These are phyloP conservation scores for Hirschioporus abietinus DNA, from an alignment of 768 basidiomycete species.

Conservation along the genomic window DNA sequence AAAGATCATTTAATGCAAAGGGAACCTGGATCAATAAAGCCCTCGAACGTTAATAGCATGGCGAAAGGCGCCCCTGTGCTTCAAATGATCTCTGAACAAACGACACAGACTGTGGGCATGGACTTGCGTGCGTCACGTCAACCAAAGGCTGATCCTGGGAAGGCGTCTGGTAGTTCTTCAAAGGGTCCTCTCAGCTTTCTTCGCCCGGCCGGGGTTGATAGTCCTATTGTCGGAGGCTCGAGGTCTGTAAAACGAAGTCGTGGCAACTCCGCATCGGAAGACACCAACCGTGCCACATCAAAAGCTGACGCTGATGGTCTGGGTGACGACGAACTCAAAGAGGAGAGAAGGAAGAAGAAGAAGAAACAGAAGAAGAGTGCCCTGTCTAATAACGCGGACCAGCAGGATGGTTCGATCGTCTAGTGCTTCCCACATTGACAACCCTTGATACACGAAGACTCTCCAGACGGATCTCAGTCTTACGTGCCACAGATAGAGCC, in stretches of 20 bases:
- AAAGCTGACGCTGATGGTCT: not conserved
- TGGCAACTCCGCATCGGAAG: not conserved
- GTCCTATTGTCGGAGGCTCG: not conserved
- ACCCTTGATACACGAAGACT: too few relatives aligned
- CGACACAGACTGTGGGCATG: not conserved
- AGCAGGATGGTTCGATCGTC: not conserved
- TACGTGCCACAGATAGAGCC: too few relatives aligned
- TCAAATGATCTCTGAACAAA: constrained; percentile 1
- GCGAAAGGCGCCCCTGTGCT: not conserved
- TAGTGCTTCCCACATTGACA: too few relatives aligned
- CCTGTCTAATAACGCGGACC: not conserved
- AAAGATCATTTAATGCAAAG: not conserved
- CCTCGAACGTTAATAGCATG: not conserved
- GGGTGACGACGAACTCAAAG: not conserved
- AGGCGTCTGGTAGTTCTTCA: not conserved
- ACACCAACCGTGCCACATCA: not conserved
- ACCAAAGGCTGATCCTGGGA: not conserved
- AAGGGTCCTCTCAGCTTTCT: not conserved
- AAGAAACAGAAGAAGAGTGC: not conserved
- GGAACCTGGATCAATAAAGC: not conserved
- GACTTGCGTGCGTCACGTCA: constrained; percentile 2
- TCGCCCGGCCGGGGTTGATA: not conserved
- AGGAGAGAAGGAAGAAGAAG: constrained; percentile 2
- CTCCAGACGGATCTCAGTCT: too few relatives aligned
- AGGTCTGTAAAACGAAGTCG: not conserved